Conservation (phyloP, 352 stramenopile species). For the Phytophthora meadii region DNA sequence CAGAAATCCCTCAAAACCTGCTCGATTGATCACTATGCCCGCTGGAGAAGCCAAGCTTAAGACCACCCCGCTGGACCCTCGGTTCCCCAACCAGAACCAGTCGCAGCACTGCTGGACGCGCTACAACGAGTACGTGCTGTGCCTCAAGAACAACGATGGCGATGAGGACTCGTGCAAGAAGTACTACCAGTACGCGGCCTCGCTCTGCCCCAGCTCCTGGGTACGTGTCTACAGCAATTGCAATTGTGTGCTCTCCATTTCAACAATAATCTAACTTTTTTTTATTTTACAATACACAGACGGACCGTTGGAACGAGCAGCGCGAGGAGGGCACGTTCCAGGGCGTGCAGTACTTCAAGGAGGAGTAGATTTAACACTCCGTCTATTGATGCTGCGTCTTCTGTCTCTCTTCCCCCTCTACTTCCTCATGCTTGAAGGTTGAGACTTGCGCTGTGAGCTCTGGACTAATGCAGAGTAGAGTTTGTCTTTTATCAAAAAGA, state of each 20-base stretch:
- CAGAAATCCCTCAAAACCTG: conserved; percentile 23
- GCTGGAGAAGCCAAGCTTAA: conserved; percentile 63
- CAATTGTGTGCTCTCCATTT: neutral
- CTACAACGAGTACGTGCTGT: conserved; percentile 98
- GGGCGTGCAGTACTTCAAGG: conserved; percentile 82
- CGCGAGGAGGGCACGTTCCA: conserved; percentile 86
- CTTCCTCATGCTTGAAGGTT: conserved; percentile 11
- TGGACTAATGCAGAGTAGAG: neutral
- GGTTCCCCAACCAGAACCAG: conserved; percentile 91
- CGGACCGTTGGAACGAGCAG: conserved; percentile 85
- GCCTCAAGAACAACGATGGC: conserved; percentile 94
- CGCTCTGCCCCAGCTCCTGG: conserved; percentile 82
- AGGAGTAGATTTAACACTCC: conserved; percentile 27
- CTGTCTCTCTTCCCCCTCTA: conserved; percentile 4
- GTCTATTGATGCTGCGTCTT: conserved; percentile 12
- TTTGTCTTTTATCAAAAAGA: neutral
- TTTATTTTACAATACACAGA: conserved; percentile 28
- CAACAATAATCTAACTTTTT: conserved; percentile 1
- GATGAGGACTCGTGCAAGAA: conserved; percentile 93
- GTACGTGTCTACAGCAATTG: conserved; percentile 42
- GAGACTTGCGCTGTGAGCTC: conserved; percentile 7
- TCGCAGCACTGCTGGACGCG: conserved; percentile 90
- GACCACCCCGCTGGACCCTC: conserved; percentile 86
- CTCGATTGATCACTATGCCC: conserved; percentile 44
- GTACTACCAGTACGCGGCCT: conserved; percentile 73